Evolutionary conservation across 192 early-diverging fungal species (phyloP).

Genomic region (Jimgerdemannia flammicorona): DNA sequence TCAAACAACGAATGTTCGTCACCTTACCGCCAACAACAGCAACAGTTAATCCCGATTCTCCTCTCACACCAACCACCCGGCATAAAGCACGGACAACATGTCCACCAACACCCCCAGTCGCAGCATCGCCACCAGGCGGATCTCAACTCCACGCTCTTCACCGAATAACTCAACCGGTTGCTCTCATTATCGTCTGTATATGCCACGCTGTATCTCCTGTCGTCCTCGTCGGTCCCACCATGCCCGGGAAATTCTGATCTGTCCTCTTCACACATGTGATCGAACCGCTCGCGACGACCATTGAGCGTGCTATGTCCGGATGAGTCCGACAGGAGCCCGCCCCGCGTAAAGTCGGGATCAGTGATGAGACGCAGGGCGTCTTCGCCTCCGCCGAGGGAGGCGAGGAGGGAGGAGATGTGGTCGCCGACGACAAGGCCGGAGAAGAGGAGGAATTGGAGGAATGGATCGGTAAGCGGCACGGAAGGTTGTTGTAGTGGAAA

Average conservation of each 20-base stretch:
- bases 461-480: constrained; percentile 8
- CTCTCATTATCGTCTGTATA: neutral
- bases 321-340: neutral
- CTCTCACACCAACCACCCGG: constrained; percentile 15
- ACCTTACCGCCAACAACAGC: neutral
- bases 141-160: constrained; percentile 15
- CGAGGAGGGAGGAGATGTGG: constrained; percentile 11
- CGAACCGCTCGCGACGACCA: constrained; percentile 10
- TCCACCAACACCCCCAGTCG: constrained; percentile 11
- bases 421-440: constrained; percentile 10
- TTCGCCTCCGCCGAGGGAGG: constrained; percentile 8
- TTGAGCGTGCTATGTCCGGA: constrained; percentile 6
- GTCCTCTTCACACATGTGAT: neutral
- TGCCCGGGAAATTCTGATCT: constrained; percentile 1
- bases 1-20: too few species aligned
- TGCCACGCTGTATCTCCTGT: neutral
- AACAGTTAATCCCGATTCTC: neutral
- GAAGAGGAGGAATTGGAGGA: constrained; percentile 4
- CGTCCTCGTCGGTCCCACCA: constrained; percentile 4
- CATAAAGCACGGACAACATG: constrained; percentile 8
- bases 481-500: neutral
- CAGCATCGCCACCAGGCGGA: constrained; percentile 9
- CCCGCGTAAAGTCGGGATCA: constrained; percentile 10
- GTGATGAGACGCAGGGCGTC: constrained; percentile 12
- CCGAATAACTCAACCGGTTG: constrained; percentile 7